Evolutionary conservation across 2,329 filamentous ascomycete species (phyloP).

Genomic region (Trichoderma sp.): DNA sequence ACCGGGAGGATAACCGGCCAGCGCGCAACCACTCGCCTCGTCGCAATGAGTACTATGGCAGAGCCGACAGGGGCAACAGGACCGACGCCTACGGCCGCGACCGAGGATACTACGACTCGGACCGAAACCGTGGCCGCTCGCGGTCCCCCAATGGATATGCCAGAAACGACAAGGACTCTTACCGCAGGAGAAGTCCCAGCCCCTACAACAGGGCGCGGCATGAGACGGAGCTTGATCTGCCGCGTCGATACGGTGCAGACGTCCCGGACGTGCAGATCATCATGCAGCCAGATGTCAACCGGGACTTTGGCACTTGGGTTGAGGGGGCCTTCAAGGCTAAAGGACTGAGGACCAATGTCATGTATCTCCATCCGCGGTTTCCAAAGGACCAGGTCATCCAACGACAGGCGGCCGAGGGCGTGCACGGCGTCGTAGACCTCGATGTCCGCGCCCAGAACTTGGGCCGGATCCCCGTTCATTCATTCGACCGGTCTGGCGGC

Average conservation of each 20-base stretch:
- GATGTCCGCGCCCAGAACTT: constrained; percentile 68
- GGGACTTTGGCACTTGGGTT: constrained; percentile 81
- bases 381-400: constrained; percentile 78
- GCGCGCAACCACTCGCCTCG: constrained; percentile 61
- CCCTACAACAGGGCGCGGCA: constrained; percentile 57
- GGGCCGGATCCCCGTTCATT: constrained; percentile 76
- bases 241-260: constrained; percentile 70
- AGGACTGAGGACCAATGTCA: constrained; percentile 73
- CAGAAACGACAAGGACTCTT: constrained; percentile 52
- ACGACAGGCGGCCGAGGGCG: constrained; percentile 84
- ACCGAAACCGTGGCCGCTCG: constrained; percentile 62
- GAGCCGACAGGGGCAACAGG: constrained; percentile 51
- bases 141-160: constrained; percentile 60
- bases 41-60: constrained; percentile 53
- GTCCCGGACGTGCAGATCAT: constrained; percentile 91
- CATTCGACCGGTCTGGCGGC: constrained; percentile 81
- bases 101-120: constrained; percentile 46
- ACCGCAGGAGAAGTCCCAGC: constrained; percentile 71
- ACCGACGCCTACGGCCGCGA: constrained; percentile 52
- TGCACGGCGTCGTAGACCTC: constrained; percentile 80
- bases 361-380: constrained; percentile 76
- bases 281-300: constrained; percentile 73
- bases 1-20: constrained; percentile 67
- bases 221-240: constrained; percentile 66
- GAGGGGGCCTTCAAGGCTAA: constrained; percentile 73